phyloP scores from a whole-genome alignment of 2,329 filamentous ascomycete genomes.

The Metarhizium guizhouense region DNA sequence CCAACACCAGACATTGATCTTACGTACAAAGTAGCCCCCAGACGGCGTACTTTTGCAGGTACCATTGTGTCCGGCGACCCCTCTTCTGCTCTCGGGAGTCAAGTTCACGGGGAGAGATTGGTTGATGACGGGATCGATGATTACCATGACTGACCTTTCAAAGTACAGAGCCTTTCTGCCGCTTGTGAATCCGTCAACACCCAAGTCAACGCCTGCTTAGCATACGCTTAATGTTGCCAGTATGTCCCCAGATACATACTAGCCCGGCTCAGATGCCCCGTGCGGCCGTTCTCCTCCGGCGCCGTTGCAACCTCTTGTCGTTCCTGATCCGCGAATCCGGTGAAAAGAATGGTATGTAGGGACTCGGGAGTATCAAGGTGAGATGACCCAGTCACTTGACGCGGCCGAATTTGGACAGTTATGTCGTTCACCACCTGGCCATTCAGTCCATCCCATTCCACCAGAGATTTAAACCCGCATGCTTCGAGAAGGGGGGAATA shows the following conservation, averaged over 20 bases:
- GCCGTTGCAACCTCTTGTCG: neutral
- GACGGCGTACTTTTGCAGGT: too few species aligned
- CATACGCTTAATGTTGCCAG: neutral
- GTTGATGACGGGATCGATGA: neutral
- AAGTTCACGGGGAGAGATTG: neutral
- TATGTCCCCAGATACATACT: neutral
- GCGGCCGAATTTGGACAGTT: too few species aligned
- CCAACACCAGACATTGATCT: neutral
- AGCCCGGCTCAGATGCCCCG: neutral
- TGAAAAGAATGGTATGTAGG: too few species aligned
- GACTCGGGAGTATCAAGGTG: too few species aligned
- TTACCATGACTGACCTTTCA: neutral
- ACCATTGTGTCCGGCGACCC: neutral
- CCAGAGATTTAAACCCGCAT: neutral
- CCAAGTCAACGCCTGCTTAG: too few species aligned
- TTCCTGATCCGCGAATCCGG: neutral
- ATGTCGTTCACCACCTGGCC: too few species aligned
- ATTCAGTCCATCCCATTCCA: neutral
- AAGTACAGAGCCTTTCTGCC: too few species aligned
- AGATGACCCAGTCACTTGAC: too few species aligned
- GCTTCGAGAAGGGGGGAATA: neutral
- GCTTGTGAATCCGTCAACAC: too few species aligned
- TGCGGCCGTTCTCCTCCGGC: neutral
- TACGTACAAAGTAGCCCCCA: neutral
- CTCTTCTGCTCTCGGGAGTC: neutral